Evolutionary conservation across 306 rosid species (phyloP), one percentile per base, ranked within the genome.

Genomic region (Prunus mongolica): DNA sequence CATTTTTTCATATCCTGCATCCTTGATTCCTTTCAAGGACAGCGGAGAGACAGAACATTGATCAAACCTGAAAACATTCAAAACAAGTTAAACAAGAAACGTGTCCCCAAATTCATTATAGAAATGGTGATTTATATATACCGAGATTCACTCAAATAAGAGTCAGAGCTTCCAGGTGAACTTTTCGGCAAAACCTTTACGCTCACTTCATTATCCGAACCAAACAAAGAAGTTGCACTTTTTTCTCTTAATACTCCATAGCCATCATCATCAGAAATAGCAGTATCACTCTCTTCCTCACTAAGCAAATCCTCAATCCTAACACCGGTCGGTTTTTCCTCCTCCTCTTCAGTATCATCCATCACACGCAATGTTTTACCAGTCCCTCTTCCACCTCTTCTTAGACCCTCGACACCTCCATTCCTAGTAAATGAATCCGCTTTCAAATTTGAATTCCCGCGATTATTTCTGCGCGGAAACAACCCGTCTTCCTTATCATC

Each of bases 1-100:
- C 99, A 95, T 89, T 80, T 89, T 95, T 85, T 88, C 97, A 81
- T 87, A 95, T 70, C 99, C 99, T 65, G 89, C 96, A 77, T 89
- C 97, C 86, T 91, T 95, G 80, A 91, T 86, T 81, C 88, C 99
- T 83, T 92, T 95, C 62, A 95, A 81, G 62, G 99, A 90, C 44
- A 88, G 75, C 3, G 88, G 96, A 38, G 97, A 89, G 50, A 95
- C 57, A 3, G 96, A 72, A 86, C 91, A 89, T 58, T 92, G 87
- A 62, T 95, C 99, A 22, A 95, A 95, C 68, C 99, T 95, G 90
- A 69, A 25, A 63, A 52, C 79, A 78, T 66, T 76, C 72, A 47
- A 45, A 75, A 71, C 55, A 30, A 76, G 65, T 79, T 78, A 87
- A 71, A 27, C 70, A 74, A 71, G 46, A 12, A 34, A 44, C 60